These are phyloP conservation scores for Diaporthe eres DNA, from an alignment of 2,329 filamentous ascomycete genomes.

Conservation along the genomic window DNA sequence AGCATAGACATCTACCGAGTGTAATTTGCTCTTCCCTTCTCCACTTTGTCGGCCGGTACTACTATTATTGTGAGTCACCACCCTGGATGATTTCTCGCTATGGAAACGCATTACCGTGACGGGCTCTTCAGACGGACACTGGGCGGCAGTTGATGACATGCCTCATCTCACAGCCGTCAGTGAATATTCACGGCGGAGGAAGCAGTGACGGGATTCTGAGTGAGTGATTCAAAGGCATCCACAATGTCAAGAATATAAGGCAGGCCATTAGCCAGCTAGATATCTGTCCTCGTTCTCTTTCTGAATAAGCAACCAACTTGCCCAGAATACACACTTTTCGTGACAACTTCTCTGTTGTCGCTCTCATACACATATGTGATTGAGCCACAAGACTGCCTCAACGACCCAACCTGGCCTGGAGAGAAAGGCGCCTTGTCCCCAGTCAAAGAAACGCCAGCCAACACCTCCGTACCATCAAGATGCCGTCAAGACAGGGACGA, in stretches of 20 bases:
- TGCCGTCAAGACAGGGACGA: neutral
- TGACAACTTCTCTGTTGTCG: neutral
- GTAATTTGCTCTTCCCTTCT: neutral
- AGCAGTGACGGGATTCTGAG: neutral
- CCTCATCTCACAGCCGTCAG: neutral
- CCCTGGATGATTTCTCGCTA: neutral
- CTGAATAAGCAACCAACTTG: neutral
- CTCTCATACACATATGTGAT: neutral
- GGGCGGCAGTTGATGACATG: neutral
- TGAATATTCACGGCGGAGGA: neutral
- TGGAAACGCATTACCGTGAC: neutral
- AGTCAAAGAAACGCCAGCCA: neutral
- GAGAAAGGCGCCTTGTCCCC: neutral
- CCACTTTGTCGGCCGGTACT: neutral
- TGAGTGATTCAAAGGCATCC: neutral
- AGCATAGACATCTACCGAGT: neutral
- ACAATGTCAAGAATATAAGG: neutral
- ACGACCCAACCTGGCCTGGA: neutral
- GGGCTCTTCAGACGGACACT: neutral
- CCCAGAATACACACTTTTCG: neutral
- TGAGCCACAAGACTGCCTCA: neutral
- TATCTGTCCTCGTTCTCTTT: neutral
- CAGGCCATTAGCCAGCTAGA: neutral
- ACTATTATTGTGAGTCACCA: neutral
- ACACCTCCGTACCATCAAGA: neutral